Base-by-base conservation (phyloP, 345 rosid genomes). In the Salix viminalis region DNA sequence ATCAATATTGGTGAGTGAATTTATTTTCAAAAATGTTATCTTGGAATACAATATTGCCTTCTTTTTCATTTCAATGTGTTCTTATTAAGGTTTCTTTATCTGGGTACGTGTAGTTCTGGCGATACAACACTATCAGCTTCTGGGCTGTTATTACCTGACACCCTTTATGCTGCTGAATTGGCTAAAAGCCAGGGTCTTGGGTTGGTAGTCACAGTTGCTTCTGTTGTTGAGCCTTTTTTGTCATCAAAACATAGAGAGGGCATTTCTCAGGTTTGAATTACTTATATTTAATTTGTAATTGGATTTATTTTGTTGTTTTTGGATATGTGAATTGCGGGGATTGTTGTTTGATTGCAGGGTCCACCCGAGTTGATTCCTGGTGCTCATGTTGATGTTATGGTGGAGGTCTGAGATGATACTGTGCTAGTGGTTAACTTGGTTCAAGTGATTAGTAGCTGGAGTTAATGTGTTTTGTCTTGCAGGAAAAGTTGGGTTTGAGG, bases 101-200 rank as follows among this genome's bases (percentile, higher is more conserved):
- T 81, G 56, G 71, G 69, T 67, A 70, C 48, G 26, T 72, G 70
- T 82, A 93, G 98, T 81, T 91, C 91, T 73, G 99, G 98, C 4
- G 85, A 64, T 69, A 91, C 99, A 70, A 83, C 98, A 42, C 87
- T 95, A 75, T 93, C 98, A 64, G 96, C 96, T 81, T 95, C 99
- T 78, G 98, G 97, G 80, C 75, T 93, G 84, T 34, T 95, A 74
- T 71, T 95, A 83, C 90, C 94, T 21, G 81, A 75, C 64, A 77
- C 77, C 70, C 79, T 90, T 32, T 88, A 74, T 76, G 73, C 79
- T n/a, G 56, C 83, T 75, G 87, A 81, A 74, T 83, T 76, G 44
- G 87, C 75, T 70, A 62, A 42, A 70, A 78, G 82, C 69, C 80
- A 79, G 80, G 79, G 72, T 46, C 52, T 78, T 75, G 90, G 69